Evolutionary conservation across 768 basidiomycete species (phyloP), one percentile per base, ranked within the genome.

Genomic region (Termitomyces sp.): DNA sequence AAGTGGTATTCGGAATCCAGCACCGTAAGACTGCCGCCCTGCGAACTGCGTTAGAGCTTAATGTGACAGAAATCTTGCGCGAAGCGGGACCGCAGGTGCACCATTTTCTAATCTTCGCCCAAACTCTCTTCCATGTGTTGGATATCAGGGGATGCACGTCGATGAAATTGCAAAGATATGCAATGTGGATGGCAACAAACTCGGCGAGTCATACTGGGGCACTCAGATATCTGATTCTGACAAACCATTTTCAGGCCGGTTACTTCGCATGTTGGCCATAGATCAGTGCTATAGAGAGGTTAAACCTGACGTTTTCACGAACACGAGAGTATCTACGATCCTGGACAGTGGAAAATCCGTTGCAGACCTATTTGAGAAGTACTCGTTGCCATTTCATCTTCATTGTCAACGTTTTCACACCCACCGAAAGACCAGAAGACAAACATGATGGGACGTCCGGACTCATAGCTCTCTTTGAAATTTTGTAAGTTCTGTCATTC

Each of bases 221-320:
- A 13, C 35, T 28, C 46, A 6, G 22, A 22, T 22, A 46, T 22
- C 12, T 54, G 7, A n/a, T 24, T 32, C 4, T 39, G 33, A 54
- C 20, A 54, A 7, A 28, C 18, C 53, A 22, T 5, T 22, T 24
- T 20, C 28, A 63, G 62, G 55, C 16, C 53, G 62, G 42, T 61
- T 76, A 35, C 65, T 80, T 38, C 71, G 78, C 7, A 62, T 69
- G 8, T 70, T 79, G 6, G 70, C 75, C 2, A 72, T 61, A 32
- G 69, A 74, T 57, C 75, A 78, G 38, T 69, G 74, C 39, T 80
- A 75, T 58, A 67, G 68, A 9, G 79, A 80, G 66, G 64, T 77
- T 1, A 59, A 40, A 18, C 73, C 75, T 1, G 72, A 78, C 63
- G 73, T 76, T 1, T 78, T 74, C 57, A 63, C 73, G 7, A 71